Base-by-base conservation (phyloP, 148 eudicot genomes). In the Silene conica region DNA sequence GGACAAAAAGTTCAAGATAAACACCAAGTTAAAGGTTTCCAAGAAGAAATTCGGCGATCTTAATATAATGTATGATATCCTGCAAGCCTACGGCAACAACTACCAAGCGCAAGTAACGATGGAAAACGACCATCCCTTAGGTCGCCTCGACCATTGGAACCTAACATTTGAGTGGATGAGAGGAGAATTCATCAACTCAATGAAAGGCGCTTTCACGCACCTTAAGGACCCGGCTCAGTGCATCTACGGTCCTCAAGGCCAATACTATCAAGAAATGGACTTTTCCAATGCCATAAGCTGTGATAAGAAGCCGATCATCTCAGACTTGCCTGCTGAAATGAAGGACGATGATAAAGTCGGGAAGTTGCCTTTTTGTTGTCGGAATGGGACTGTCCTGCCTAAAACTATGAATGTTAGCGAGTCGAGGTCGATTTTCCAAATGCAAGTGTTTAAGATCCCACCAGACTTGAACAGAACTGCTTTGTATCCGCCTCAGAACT, bases 121-220 rank as follows among this genome's bases (percentile, higher is more conserved):
- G 21, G 85, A 89, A 41, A 93, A 93, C 73, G 73, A 83, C 78
- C 84, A 89, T 63, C 93, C 93, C 0, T 73, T 90, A 6, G 96
- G 98, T 16, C 88, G 93, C 3, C 90, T 93, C 45, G 93, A 93
- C 81, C 96, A 85, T n/a, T 93, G 98, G 98, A 93, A 93, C 77
- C 50, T 93, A 57, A 90, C 98, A 0, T 93, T 91, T 89, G 96
- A 93, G 26, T 93, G 98, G 98, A 89, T 85, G 96, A 74, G 93
- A 67, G 92, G 94, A 18, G 96, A 93, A 79, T 93, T 93, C 83
- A 93, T 93, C 22, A 58, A 84, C 79, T 50, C 60, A 34, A 84
- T 90, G 89, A 74, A 84, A 12, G 98, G 98, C 2, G 98, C 98
- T 26, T 89, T 70, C 78, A 83, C 97, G 3, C 85, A 78, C 69